phyloP scores from a whole-genome alignment of 306 rosid species.

The Vigna mungo region DNA sequence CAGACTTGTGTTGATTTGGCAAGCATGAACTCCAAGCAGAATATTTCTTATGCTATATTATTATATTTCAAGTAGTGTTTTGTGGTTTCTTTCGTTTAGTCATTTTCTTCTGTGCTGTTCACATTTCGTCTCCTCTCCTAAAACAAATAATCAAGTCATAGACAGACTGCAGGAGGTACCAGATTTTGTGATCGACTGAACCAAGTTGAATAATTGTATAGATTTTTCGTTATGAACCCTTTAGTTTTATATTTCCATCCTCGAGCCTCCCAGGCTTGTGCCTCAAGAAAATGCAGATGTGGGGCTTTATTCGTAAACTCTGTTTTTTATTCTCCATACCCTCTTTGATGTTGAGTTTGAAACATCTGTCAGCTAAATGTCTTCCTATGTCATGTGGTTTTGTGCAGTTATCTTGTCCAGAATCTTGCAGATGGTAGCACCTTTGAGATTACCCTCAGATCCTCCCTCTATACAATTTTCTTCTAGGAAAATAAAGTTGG shows the following conservation, averaged over 20 bases:
- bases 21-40: conserved; percentile 25
- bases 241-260: conserved; percentile 4
- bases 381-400: conserved; percentile 36
- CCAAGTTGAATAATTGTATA: not conserved
- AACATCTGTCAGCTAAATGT: conserved; percentile 23
- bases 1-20: conserved; percentile 20
- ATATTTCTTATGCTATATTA: conserved; percentile 14
- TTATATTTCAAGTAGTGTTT: conserved; percentile 11
- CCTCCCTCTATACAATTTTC: conserved; percentile 58
- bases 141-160: not conserved
- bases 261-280: not conserved
- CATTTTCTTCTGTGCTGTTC: not conserved
- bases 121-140: not conserved
- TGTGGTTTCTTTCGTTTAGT: conserved; percentile 10
- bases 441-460: conserved; percentile 61
- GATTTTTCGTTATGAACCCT: not conserved
- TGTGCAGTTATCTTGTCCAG: conserved; percentile 76
- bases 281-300: conserved; percentile 13
- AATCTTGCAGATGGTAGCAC: conserved; percentile 66
- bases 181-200: conserved; percentile 17
- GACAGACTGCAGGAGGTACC: conserved; percentile 20
- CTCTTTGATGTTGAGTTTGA: conserved; percentile 8
- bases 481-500: conserved; percentile 69
- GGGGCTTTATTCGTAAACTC: not conserved
- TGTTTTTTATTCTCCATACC: conserved; percentile 12